Conservation (phyloP, 495 filamentous ascomycete species). For the Cudoniella acicularis region DNA sequence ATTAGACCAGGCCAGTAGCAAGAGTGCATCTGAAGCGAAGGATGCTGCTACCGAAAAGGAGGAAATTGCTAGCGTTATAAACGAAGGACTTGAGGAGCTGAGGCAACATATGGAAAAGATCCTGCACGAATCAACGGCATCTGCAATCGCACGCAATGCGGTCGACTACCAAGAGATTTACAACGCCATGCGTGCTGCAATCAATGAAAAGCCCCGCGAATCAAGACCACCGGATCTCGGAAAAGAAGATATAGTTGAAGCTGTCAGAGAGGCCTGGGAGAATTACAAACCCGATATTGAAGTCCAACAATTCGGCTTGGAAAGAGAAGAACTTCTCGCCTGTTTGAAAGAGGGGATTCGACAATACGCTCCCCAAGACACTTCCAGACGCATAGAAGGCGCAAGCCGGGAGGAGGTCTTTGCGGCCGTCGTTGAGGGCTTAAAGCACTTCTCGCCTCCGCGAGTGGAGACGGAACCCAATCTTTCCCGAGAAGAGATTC, state of each 20-base stretch:
- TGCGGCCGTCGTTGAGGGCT: slow-evolving; percentile 72
- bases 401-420: slow-evolving; percentile 77
- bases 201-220: slow-evolving; percentile 63
- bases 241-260: slow-evolving; percentile 78
- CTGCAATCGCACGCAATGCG: slow-evolving; percentile 30
- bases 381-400: slow-evolving; percentile 39
- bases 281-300: slow-evolving; percentile 90
- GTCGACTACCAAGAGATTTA: slow-evolving; percentile 79
- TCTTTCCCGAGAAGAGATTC: slow-evolving; percentile 75
- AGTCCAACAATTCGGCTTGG: slow-evolving; percentile 81
- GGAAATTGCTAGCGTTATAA: slow-evolving; percentile 73
- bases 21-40: slow-evolving; percentile 39
- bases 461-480: slow-evolving; percentile 59
- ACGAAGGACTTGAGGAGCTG: slow-evolving; percentile 74
- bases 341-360: slow-evolving; percentile 80
- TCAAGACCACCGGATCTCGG: slow-evolving; percentile 33
- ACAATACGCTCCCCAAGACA: slow-evolving; percentile 59
- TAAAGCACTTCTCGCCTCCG: slow-evolving; percentile 73
- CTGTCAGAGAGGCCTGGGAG: slow-evolving; percentile 85
- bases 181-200: slow-evolving; percentile 69
- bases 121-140: slow-evolving; percentile 56
- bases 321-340: slow-evolving; percentile 81
- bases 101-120: slow-evolving; percentile 81
- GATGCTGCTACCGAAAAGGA: slow-evolving; percentile 53
- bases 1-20: slow-evolving; percentile 56